Conservation (phyloP, 768 basidiomycete species). For the Daedalea quercina region DNA sequence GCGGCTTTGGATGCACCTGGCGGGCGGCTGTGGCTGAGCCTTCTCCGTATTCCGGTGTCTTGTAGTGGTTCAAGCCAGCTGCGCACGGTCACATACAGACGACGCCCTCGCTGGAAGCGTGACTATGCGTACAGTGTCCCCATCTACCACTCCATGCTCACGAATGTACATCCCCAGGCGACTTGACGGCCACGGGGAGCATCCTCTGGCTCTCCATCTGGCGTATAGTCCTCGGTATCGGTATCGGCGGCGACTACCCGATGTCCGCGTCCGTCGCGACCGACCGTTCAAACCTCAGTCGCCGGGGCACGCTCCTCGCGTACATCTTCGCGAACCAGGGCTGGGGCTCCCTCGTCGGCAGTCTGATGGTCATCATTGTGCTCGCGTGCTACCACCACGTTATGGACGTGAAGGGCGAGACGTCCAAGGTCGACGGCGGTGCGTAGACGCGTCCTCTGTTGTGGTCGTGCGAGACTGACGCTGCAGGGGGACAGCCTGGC, state of each 20-base stretch:
- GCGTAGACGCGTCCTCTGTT: conserved; percentile 15
- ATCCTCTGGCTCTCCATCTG: conserved; percentile 62
- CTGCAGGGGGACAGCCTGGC: conserved; percentile 43
- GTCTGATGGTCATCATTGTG: conserved; percentile 56
- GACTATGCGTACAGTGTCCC: neutral
- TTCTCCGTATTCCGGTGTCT: too few species aligned
- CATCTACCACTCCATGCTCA: neutral
- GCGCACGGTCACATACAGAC: too few species aligned
- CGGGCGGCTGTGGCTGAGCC: too few species aligned
- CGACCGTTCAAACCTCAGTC: conserved; percentile 57
- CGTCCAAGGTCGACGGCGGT: conserved; percentile 67
- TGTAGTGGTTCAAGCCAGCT: too few species aligned
- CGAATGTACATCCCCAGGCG: conserved; percentile 25
- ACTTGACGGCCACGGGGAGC: conserved; percentile 40
- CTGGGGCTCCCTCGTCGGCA: conserved; percentile 66
- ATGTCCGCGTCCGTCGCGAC: conserved; percentile 67
- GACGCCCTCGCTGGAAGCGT: too few species aligned
- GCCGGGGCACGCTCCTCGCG: conserved; percentile 67
- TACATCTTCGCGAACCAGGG: conserved; percentile 77
- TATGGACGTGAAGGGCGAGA: conserved; percentile 53
- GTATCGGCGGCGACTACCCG: conserved; percentile 77
- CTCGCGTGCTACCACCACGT: conserved; percentile 54
- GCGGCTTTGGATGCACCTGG: too few species aligned
- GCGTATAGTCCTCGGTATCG: conserved; percentile 70
- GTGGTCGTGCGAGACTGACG: neutral